Evolutionary conservation across 257 asterid genomes (phyloP).

Genomic region (Solanum megistacrolobum): DNA sequence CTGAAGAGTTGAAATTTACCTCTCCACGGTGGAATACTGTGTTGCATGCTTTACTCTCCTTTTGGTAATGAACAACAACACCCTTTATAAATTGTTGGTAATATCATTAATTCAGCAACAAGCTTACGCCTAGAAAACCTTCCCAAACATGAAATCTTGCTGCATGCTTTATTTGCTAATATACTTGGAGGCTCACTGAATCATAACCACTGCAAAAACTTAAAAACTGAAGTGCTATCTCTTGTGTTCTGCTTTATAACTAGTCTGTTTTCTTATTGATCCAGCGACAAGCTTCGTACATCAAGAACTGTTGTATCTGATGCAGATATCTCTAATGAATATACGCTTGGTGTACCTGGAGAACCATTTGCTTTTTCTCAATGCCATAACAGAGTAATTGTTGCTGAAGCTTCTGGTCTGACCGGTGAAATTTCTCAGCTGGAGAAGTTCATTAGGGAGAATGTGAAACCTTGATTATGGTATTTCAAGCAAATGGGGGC

Average conservation of each 20-base stretch:
- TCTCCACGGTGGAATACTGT: background rate
- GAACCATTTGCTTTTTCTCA: conserved; percentile 70
- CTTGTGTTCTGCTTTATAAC: background rate
- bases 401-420: conserved; percentile 78
- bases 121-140: background rate
- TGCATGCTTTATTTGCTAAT: background rate
- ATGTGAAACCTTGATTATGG: conserved; percentile 33
- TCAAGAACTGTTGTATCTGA: conserved; percentile 84
- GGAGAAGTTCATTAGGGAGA: conserved; percentile 64
- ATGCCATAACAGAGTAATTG: conserved; percentile 55
- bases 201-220: background rate
- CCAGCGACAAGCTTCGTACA: conserved; percentile 81
- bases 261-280: background rate
- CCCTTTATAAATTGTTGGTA: background rate
- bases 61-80: background rate
- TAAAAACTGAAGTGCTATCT: background rate
- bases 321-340: conserved; percentile 60
- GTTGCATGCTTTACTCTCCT: background rate
- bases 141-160: background rate
- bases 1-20: background rate
- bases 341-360: conserved; percentile 60
- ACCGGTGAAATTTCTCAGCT: conserved; percentile 49
- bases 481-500: background rate
- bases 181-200: background rate
- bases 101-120: background rate